Evolutionary conservation across 495 filamentous ascomycete species (phyloP), one percentile per base, ranked within the genome.

Genomic region (Beverwykella pulmonaria): DNA sequence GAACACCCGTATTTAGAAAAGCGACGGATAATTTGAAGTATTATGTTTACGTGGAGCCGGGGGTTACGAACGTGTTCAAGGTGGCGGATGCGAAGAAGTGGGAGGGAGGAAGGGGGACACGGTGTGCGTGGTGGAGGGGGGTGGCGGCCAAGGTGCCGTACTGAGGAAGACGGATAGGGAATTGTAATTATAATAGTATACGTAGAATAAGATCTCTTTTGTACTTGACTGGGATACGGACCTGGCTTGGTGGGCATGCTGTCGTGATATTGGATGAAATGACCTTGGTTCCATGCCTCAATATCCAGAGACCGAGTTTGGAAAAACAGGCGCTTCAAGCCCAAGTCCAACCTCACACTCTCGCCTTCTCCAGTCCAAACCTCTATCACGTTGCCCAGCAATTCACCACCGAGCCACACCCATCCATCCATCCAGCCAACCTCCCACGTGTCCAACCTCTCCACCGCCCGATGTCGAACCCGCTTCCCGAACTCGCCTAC

Each of bases 111-210:
- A 34, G 70, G 5, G 70, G 70, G 26, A 62, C 39, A 5, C 44
- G 70, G 34, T 72, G 70, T 69, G 25, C 66, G 20, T 72, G 65
- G 65, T 72, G 70, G 70, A 46, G 44, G 53, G 49, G 39, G 1
- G 15, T 55, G 39, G 66, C 61, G 12, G 56, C 61, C 32, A 72
- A 64, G 49, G 57, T 69, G 26, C 69, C 69, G 10, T 69, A 63
- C 36, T 69, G 27, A 60, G 23, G 44, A n/a, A 2, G n/a, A 14
- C 39, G 39, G 8, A 2, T 4, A 44, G 39, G 7, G 25, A 47
- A 30, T 5, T 7, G 15, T 59, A 34, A 46, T 14, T 15, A 46
- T 59, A 34, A 30, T 44, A 34, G 30, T 34, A 34, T 5, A 2
- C 39, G 17, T 44, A 44, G 39, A 44, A 44, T 14, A 44, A 44